Evolutionary conservation across 441 rosid genomes (phyloP).

Genomic region (Metrosideros polymorpha): DNA sequence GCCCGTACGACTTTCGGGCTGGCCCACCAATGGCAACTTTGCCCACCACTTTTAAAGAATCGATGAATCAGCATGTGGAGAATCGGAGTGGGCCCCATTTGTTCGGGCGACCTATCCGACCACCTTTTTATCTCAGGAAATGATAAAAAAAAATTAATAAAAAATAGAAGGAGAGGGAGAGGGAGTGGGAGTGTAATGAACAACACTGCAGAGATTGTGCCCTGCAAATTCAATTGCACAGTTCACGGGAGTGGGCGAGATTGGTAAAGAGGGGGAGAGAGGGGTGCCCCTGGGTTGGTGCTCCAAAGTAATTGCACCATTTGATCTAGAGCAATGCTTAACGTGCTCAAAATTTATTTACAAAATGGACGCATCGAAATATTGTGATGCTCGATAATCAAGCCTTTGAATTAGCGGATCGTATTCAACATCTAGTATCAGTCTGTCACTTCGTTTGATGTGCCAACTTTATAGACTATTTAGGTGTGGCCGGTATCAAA

Average conservation of each 20-base stretch:
- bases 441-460: accelerated
- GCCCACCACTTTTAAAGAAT: not conserved
- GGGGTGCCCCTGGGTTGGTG: not conserved
- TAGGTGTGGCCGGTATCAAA: accelerated
- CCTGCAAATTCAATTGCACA: not conserved
- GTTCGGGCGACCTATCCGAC: not conserved
- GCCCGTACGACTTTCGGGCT: not conserved
- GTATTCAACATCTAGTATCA: accelerated
- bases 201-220: not conserved
- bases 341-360: too few relatives aligned
- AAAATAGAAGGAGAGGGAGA: not conserved
- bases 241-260: not conserved
- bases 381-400: accelerated
- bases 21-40: not conserved
- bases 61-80: not conserved
- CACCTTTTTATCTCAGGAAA: not conserved
- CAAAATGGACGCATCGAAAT: not conserved
- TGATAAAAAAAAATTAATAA: accelerated
- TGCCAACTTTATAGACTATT: not conserved
- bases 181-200: too few relatives aligned
- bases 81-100: not conserved
- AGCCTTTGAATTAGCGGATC: accelerated
- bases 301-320: not conserved
- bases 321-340: not conserved
- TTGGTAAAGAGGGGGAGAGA: not conserved